A percentile compares a stretch with the other conserved stretches of the same genome.
These are phyloP conservation scores for Starmerella stigmatis DNA, from an alignment of 805 yeast genomes.

Conservation along the genomic window DNA sequence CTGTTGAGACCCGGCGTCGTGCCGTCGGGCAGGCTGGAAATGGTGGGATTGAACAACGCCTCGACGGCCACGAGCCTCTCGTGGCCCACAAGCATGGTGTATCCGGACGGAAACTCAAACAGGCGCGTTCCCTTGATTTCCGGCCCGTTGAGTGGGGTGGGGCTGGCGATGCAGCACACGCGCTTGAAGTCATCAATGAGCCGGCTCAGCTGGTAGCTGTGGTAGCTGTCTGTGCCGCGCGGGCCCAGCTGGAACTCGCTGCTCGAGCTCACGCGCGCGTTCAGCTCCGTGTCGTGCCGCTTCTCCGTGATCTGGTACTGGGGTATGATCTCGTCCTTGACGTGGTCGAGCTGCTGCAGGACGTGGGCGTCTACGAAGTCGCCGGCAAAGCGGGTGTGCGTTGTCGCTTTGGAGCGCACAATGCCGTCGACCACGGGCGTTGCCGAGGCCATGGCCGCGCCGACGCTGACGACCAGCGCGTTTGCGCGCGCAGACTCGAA, in stretches of 20 bases:
- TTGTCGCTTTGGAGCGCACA: conserved; percentile 36
- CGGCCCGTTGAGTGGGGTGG: conserved; percentile 19
- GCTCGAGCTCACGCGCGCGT: conserved; percentile 6
- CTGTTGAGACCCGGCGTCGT: conserved; percentile 34
- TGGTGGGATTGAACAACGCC: conserved; percentile 58
- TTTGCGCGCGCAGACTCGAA: conserved; percentile 81
- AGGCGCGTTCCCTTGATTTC: conserved; percentile 39
- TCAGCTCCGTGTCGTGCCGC: conserved; percentile 18
- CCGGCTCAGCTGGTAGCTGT: conserved; percentile 47
- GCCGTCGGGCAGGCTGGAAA: conserved; percentile 38
- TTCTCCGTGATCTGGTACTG: conserved; percentile 33
- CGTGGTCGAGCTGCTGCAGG: conserved; percentile 37
- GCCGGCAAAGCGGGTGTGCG: conserved; percentile 69
- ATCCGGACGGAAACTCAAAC: conserved; percentile 53
- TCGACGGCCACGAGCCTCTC: conserved; percentile 52
- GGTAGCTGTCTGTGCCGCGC: conserved; percentile 34
- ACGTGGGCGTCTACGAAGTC: conserved; percentile 66
- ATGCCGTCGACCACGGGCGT: conserved; percentile 35
- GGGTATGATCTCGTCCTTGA: conserved; percentile 30
- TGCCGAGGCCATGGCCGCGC: conserved; percentile 65
- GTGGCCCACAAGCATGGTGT: conserved; percentile 38
- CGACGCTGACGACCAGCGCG: conserved; percentile 76
- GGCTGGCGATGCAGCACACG: conserved; percentile 26
- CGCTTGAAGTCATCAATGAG: conserved; percentile 68
- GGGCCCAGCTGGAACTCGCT: conserved; percentile 9